Evolutionary conservation across 306 rosid species (phyloP).

Genomic region (Cicer judaicum): DNA sequence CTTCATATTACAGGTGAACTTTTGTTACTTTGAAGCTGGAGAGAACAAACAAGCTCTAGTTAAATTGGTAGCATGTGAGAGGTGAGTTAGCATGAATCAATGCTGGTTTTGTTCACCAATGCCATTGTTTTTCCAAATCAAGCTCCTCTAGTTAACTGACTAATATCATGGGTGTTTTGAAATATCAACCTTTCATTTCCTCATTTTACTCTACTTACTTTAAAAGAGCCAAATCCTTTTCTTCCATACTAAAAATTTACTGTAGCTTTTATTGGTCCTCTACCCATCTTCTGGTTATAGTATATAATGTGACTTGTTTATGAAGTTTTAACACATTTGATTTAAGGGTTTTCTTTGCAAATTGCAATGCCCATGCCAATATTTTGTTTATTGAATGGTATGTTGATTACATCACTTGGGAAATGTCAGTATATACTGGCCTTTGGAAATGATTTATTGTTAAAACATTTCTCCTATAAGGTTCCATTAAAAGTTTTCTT

Average conservation of each 20-base stretch:
- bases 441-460: slow-evolving; percentile 18
- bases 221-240: not conserved
- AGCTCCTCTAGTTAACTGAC: not conserved
- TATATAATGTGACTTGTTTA: not conserved
- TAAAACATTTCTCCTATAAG: slow-evolving; percentile 1
- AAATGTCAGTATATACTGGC: slow-evolving; percentile 2
- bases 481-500: not conserved
- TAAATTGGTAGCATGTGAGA: slow-evolving; percentile 86
- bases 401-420: not conserved
- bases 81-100: slow-evolving; percentile 56
- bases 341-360: slow-evolving; percentile 5
- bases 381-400: slow-evolving; percentile 1
- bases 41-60: slow-evolving; percentile 95
- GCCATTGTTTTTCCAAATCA: not conserved
- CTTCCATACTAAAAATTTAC: slow-evolving; percentile 1
- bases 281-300: slow-evolving; percentile 14
- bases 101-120: slow-evolving; percentile 30
- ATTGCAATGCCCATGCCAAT: slow-evolving; percentile 7
- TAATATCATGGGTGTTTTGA: not conserved
- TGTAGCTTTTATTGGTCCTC: not conserved
- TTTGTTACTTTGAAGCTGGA: slow-evolving; percentile 89
- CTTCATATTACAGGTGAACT: slow-evolving; percentile 72
- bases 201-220: no score
- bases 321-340: not conserved
- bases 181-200: not conserved